Base-by-base conservation (phyloP, 805 yeast genomes). In the Candida multigemmis region DNA sequence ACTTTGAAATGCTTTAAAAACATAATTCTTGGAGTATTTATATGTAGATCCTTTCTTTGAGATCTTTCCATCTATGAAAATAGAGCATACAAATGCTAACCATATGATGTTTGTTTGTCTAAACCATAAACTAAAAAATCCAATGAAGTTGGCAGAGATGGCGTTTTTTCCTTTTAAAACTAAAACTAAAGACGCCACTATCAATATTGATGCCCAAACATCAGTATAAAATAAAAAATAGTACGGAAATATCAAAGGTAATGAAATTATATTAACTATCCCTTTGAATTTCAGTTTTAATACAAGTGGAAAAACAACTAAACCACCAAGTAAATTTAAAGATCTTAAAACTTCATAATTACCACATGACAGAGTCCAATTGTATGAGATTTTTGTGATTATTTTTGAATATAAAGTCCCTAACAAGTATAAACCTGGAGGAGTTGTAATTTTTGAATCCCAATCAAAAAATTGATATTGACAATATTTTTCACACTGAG, bases 371-470 rank as follows among this genome's bases (percentile, higher is more conserved):
- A n/a, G n/a, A n/a, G n/a, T n/a, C n/a, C n/a, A n/a, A 6, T 12
- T 12, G 10, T 12, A 12, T 2, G 31, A 13, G 5, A 31, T 11
- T 3, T 19, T 9, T 21, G 30, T 12, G 33, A 74, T 35, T 3
- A 64, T 26, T 19, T 52, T 52, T 6, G 57, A 24, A 34, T 63
- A 68, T 3, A 38, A 35, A 17, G 53, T 51, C 4, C 71, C 73
- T 7, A 71, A 36, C 5, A 50, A 31, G 46, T 91, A 89, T 11
- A 89, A 57, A 0, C 97, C 98, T 1, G 97, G 97, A 1, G 98
- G 98, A 0, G 98, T 91, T 2, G 98, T 89, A 46, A 91, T 85
- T 46, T 89, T 87, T 8, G 75, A 66, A 49, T 91, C 85, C 95
- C 95, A 86, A 1, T 56, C 42, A n/a, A 36, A 28, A 55, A 75